These are phyloP conservation scores for Stachybotrys chartarum DNA, from an alignment of 2,329 filamentous ascomycete genomes.

Conservation along the genomic window DNA sequence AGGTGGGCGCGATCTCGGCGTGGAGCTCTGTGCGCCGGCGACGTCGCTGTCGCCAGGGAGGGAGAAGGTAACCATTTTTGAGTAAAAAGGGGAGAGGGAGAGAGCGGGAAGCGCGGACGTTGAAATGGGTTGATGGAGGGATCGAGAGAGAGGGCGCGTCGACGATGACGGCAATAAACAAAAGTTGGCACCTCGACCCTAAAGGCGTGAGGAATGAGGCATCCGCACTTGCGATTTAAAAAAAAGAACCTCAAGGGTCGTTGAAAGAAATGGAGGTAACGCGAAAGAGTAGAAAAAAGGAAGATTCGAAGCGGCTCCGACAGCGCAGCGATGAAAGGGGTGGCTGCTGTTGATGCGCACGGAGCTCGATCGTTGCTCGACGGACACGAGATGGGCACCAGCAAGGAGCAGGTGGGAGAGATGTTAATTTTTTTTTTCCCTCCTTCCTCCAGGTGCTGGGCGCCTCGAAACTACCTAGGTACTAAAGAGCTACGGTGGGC, in stretches of 20 bases:
- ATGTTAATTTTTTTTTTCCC: not conserved
- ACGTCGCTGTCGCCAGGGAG: slow-evolving; percentile 27
- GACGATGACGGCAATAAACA: not conserved
- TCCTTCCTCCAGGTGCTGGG: not conserved
- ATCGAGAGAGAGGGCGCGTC: slow-evolving; percentile 7
- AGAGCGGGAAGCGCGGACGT: slow-evolving; percentile 4
- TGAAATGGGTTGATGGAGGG: not conserved
- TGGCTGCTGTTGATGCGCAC: not conserved
- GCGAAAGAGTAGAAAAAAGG: not conserved
- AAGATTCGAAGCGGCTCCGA: not conserved
- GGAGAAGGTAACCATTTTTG: slow-evolving; percentile 30
- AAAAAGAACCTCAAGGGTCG: not conserved
- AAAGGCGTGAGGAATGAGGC: not conserved
- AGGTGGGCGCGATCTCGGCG: slow-evolving; percentile 30
- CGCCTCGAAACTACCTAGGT: not conserved
- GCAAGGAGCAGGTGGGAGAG: not conserved
- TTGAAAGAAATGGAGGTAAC: not conserved
- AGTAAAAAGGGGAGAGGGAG: slow-evolving; percentile 4
- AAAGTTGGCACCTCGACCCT: not conserved
- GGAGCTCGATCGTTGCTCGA: not conserved
- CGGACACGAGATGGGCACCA: not conserved
- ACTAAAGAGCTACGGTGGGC: not conserved
- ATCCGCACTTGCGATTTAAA: not conserved
- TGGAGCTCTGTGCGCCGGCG: slow-evolving; percentile 21
- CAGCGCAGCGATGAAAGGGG: not conserved